A percentile compares a stretch with the other conserved stretches of the same genome.
Evolutionary conservation across 768 basidiomycete species (phyloP).

Genomic region (Trametes elegans): DNA sequence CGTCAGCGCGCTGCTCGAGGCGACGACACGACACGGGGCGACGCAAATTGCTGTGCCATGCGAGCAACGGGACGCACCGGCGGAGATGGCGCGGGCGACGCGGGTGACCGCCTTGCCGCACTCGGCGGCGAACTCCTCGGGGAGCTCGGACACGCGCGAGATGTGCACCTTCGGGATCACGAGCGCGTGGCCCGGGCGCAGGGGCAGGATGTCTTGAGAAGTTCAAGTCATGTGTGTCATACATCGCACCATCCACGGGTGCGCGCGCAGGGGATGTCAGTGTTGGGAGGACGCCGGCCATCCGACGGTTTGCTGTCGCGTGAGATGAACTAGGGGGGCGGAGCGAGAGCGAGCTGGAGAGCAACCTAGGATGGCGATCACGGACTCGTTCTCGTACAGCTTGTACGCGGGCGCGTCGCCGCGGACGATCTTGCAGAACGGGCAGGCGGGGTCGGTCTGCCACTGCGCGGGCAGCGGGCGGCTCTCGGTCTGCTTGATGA

Average conservation of each 20-base stretch:
- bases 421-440: constrained; percentile 65
- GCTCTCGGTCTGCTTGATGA: constrained; percentile 59
- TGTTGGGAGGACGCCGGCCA: background rate
- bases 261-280: too few relatives aligned
- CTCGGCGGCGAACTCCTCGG: constrained; percentile 55
- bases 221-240: too few relatives aligned
- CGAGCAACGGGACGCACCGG: constrained; percentile 41
- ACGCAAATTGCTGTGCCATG: background rate
- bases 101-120: constrained; percentile 57
- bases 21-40: too few relatives aligned
- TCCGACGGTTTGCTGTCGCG: background rate
- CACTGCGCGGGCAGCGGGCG: constrained; percentile 48
- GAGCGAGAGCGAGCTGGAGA: background rate
- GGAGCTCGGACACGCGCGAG: constrained; percentile 62
- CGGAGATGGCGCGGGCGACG: constrained; percentile 59
- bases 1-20: too few relatives aligned
- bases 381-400: constrained; percentile 60
- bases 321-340: background rate
- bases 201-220: constrained; percentile 61
- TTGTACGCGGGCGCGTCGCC: constrained; percentile 45
- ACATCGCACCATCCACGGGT: too few relatives aligned
- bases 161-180: constrained; percentile 68
- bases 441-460: constrained; percentile 48
- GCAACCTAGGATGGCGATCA: constrained; percentile 65
- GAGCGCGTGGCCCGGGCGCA: constrained; percentile 65